Conservation (phyloP, 176 grass and related monocot genomes). For the Miscanthus lutarioriparius region DNA sequence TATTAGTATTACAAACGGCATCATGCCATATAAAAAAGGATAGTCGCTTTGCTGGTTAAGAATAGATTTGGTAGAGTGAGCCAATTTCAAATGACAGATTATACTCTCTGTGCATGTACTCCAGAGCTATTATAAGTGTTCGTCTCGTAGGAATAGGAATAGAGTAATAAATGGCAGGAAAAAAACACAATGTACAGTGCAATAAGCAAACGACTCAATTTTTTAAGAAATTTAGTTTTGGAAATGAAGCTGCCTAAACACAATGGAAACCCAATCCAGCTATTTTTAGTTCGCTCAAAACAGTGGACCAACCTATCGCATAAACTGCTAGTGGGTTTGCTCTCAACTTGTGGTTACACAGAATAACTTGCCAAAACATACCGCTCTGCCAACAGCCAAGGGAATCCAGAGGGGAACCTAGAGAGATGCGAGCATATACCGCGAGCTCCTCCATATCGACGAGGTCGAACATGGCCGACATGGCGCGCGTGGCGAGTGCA, state of each 20-base stretch:
- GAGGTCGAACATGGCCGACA: slow-evolving; percentile 92
- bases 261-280: neutral
- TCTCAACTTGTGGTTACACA: neutral
- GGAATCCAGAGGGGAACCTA: neutral
- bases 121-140: neutral
- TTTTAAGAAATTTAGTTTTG: neutral
- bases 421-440: slow-evolving; percentile 41
- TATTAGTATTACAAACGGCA: neutral
- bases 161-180: neutral
- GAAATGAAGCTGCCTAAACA: neutral
- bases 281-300: neutral
- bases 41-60: slow-evolving; percentile 8
- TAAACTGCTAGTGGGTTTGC: neutral
- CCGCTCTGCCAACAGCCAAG: neutral
- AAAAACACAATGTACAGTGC: neutral
- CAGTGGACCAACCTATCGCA: neutral
- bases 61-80: neutral
- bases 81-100: neutral
- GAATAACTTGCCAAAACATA: neutral
- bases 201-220: neutral
- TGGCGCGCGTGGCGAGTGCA: slow-evolving; percentile 54
- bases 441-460: slow-evolving; percentile 92
- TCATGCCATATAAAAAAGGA: neutral
- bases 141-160: neutral
- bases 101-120: neutral